phyloP scores from a whole-genome alignment of 23 red algal species.

The Agarophyton chilense region DNA sequence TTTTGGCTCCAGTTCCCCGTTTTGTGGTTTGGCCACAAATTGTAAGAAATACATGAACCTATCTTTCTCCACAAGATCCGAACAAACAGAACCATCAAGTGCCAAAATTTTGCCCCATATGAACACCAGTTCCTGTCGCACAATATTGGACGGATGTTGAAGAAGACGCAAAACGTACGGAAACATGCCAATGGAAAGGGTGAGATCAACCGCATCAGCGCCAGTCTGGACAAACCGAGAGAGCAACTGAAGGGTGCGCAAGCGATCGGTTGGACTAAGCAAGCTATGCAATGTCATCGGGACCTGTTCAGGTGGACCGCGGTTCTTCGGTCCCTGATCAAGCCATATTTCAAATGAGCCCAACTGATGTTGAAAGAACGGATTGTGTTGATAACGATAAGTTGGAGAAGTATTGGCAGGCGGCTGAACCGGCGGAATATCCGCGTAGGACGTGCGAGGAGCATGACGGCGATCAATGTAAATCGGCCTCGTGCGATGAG shows the following conservation, averaged over 20 bases:
- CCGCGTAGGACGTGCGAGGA: not conserved
- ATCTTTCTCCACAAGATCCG: slow-evolving; percentile 81
- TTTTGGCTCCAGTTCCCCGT: slow-evolving; percentile 1
- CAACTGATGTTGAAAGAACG: slow-evolving; percentile 96
- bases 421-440: not conserved
- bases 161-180: slow-evolving; percentile 89
- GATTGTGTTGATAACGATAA: slow-evolving; percentile 19
- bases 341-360: slow-evolving; percentile 94
- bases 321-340: slow-evolving; percentile 74
- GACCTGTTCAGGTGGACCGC: slow-evolving; percentile 89
- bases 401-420: not conserved
- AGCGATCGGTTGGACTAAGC: slow-evolving; percentile 72
- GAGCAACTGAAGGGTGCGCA: slow-evolving; percentile 83
- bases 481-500: not conserved
- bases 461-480: not conserved
- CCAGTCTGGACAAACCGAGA: slow-evolving; percentile 91
- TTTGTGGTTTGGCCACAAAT: slow-evolving; percentile 51
- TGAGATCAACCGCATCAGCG: slow-evolving; percentile 77
- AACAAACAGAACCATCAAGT: slow-evolving; percentile 76
- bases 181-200: slow-evolving; percentile 95
- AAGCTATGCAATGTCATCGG: slow-evolving; percentile 92
- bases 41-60: slow-evolving; percentile 77
- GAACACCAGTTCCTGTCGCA: slow-evolving; percentile 88
- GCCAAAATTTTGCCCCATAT: slow-evolving; percentile 98
- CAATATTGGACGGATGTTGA: slow-evolving; percentile 47